Conservation (phyloP, 768 basidiomycete species). For the Boletus pseudo-olivaceus region DNA sequence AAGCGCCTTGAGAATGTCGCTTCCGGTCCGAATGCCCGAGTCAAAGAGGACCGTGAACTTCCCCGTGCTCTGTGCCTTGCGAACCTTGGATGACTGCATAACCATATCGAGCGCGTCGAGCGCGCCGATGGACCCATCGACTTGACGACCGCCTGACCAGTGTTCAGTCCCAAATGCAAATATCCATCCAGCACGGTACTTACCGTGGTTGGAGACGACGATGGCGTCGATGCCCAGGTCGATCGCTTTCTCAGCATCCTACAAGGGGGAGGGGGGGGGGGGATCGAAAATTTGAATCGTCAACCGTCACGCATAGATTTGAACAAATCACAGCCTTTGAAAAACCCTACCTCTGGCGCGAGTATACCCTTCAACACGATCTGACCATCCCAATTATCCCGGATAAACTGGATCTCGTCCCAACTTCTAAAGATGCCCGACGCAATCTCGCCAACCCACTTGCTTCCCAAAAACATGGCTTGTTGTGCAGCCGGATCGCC, state of each 20-base stretch:
- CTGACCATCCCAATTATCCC: conserved; percentile 47
- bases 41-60: conserved; percentile 70
- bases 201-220: conserved; percentile 79
- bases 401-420: conserved; percentile 44
- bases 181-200: conserved; percentile 4
- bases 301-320: neutral
- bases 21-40: conserved; percentile 52
- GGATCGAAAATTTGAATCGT: neutral
- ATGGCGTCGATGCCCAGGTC: conserved; percentile 67
- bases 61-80: conserved; percentile 53
- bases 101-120: conserved; percentile 68
- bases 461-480: conserved; percentile 31
- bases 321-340: no score
- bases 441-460: conserved; percentile 37
- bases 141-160: conserved; percentile 61
- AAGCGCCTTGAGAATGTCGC: conserved; percentile 53
- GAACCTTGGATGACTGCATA: conserved; percentile 57
- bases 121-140: conserved; percentile 76
- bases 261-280: neutral
- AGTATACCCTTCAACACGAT: conserved; percentile 48
- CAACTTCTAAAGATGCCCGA: conserved; percentile 42
- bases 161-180: neutral
- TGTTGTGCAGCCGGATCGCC: conserved; percentile 33
- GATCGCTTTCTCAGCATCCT: conserved; percentile 55
- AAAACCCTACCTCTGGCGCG: conserved; percentile 7